Evolutionary conservation across 305 asterid species (phyloP), one percentile per base, ranked within the genome.

Genomic region (Fraxinus greggii): DNA sequence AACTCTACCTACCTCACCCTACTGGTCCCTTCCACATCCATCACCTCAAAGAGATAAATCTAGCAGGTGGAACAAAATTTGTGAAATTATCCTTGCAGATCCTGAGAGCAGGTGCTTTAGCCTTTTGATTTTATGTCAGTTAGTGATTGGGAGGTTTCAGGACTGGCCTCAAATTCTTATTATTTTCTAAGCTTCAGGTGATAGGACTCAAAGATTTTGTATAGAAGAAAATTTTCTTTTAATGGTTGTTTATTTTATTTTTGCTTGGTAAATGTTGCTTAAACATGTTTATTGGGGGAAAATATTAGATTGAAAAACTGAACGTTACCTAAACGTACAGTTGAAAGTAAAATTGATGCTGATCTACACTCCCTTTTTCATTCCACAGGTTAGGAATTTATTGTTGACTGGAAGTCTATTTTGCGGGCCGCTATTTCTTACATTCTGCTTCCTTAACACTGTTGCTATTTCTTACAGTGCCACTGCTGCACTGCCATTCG

Each of bases 401-500:
- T 54, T 93, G 19, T 85, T 91, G 86, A 91, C 92, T 72, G 97
- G 94, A 12, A 88, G 82, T 4, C 87, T 93, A 21, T 93, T 93
- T 78, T 92, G 97, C 76, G 97, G 97, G 28, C 97, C 97, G 0
- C 87, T 93, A 59, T 88, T 92, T 72, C 97, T 93, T 69, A 89
- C 93, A 2, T 93, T 93, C 81, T 88, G 91, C 87, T 93, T 93
- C 91, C 93, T 92, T 7, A 93, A 93, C 79, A 88, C 97, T 1
- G 93, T 92, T 69, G 97, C 97, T 65, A 93, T 92, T 77, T 90
- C 89, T 78, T 93, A 93, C 85, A 89, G 88, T 86, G 94, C 97
- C 79, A 92, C 97, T 28, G 94, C 97, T 21, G 96, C 97, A 26
- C 90, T 93, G 80, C 97, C 97, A 26, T 90, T 91, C 82, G 95